These are phyloP conservation scores for Talaromyces adpressus DNA, from an alignment of 495 filamentous ascomycete species.

Conservation along the genomic window DNA sequence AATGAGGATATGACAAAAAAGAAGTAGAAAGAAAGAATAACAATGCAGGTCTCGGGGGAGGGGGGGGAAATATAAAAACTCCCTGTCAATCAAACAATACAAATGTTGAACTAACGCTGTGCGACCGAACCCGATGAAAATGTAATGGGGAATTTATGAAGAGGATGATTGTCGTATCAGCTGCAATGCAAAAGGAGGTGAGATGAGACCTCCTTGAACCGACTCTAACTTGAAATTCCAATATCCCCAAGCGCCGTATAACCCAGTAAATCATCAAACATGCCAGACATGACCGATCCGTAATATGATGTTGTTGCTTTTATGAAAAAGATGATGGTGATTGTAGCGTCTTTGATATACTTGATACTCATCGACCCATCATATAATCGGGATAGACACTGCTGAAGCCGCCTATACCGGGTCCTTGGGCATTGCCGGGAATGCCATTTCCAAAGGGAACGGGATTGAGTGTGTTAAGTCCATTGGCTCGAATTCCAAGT, in stretches of 20 bases:
- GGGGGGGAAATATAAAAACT: slow-evolving; percentile 5
- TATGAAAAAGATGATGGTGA: neutral
- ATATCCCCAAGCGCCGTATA: slow-evolving; percentile 39
- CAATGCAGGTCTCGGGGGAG: slow-evolving; percentile 1
- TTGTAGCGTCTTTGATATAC: neutral
- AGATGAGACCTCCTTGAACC: slow-evolving; percentile 37
- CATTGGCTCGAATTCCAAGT: slow-evolving; percentile 35
- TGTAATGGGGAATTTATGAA: slow-evolving; percentile 27
- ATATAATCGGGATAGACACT: slow-evolving; percentile 51
- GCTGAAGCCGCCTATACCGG: slow-evolving; percentile 38
- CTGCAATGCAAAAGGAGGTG: slow-evolving; percentile 37
- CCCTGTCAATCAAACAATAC: slow-evolving; percentile 12
- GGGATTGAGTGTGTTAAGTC: slow-evolving; percentile 37
- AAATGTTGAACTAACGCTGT: slow-evolving; percentile 13
- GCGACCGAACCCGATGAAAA: slow-evolving; percentile 15
- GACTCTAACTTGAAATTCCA: slow-evolving; percentile 37
- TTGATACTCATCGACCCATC: slow-evolving; percentile 45
- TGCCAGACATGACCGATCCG: slow-evolving; percentile 34
- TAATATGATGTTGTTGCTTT: slow-evolving; percentile 8
- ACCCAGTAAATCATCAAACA: slow-evolving; percentile 40
- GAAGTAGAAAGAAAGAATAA: neutral
- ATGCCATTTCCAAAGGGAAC: slow-evolving; percentile 27
- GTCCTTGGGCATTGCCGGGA: slow-evolving; percentile 28
- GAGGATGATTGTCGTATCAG: slow-evolving; percentile 26
- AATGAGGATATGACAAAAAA: neutral